phyloP scores from a whole-genome alignment of 2,329 filamentous ascomycete genomes.

The Aspergillus sp. region DNA sequence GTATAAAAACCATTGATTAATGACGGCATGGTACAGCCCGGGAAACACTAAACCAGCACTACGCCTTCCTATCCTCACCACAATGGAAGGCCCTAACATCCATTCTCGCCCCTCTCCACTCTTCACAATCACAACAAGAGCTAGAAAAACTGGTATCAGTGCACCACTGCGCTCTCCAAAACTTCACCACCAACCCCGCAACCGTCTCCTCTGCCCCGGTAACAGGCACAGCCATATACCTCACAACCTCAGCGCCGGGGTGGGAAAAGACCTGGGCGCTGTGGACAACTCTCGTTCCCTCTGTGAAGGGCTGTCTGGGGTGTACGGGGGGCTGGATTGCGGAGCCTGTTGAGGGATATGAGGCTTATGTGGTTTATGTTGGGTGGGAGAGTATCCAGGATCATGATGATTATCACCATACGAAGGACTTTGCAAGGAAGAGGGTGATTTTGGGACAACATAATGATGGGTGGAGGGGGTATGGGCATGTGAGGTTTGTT shows the following conservation, averaged over 20 bases:
- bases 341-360: slow-evolving; percentile 30
- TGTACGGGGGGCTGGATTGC: slow-evolving; percentile 34
- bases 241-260: slow-evolving; percentile 19
- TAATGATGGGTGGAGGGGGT: slow-evolving; percentile 32
- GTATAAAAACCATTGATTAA: too few relatives aligned
- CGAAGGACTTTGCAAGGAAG: slow-evolving; percentile 31
- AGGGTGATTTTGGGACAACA: slow-evolving; percentile 29
- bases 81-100: slow-evolving; percentile 18
- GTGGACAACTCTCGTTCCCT: slow-evolving; percentile 26
- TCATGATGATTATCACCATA: slow-evolving; percentile 38
- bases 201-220: slow-evolving; percentile 24
- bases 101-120: slow-evolving; percentile 16
- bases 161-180: slow-evolving; percentile 22
- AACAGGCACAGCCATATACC: slow-evolving; percentile 34
- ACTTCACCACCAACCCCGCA: slow-evolving; percentile 25
- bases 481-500: slow-evolving; percentile 35
- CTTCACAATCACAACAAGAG: slow-evolving; percentile 8
- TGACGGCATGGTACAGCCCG: slow-evolving; percentile 12
- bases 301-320: slow-evolving; percentile 33
- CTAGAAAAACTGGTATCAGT: not conserved
- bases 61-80: slow-evolving; percentile 23
- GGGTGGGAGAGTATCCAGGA: slow-evolving; percentile 36
- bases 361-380: slow-evolving; percentile 34
- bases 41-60: slow-evolving; percentile 22
- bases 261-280: slow-evolving; percentile 27